Evolutionary conservation across 2,329 filamentous ascomycete species (phyloP), one percentile per base, ranked within the genome.

Genomic region (Hirsutella thompsonii): DNA sequence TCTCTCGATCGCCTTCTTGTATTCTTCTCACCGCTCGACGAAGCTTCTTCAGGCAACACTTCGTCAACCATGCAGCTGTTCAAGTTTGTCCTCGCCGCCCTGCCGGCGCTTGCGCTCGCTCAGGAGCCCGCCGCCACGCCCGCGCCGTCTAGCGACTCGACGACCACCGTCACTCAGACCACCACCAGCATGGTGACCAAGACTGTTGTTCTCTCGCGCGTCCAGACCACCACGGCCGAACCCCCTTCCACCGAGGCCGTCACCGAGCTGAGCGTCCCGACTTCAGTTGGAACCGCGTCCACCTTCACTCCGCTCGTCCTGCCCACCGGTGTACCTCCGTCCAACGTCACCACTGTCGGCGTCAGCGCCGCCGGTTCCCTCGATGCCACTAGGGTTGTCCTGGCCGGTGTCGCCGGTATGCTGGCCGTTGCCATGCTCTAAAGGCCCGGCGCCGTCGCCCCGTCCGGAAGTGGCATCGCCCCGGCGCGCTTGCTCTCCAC

Each of bases 81-180:
- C 36, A 58, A 66, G 23, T 51, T 76, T 45, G 43, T 69, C 52
- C 55, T 70, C 45, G 66, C 67, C 45, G 55, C 70, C 47, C 64
- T 79, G 54, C 73, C 74, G 51, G 62, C 73, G 40, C 55, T 76
- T 52, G 74, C 70, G 44, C 51, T 72, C 40, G 72, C 72, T 30
- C 54, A 63, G 39, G 57, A 55, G 11, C 43, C 49, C 40, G 20
- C 46, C 16, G 70, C 67, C 19, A 61, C 60, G 36, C 32, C 35
- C 30, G n/a, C 40, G 38, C 11, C 33, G 4, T n/a, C n/a, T n/a
- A 9, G 13, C 36, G 43, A 36, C 13, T 2, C 9, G 16, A 42
- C 38, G 14, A 39, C 19, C 20, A 66, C 64, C 35, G 64, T 66
- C 21, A 73, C 68, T 20, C 60, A 59, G 37, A 76, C 72, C 16